phyloP scores from a whole-genome alignment of 768 basidiomycete genomes.

The Collybiopsis luxurians region DNA sequence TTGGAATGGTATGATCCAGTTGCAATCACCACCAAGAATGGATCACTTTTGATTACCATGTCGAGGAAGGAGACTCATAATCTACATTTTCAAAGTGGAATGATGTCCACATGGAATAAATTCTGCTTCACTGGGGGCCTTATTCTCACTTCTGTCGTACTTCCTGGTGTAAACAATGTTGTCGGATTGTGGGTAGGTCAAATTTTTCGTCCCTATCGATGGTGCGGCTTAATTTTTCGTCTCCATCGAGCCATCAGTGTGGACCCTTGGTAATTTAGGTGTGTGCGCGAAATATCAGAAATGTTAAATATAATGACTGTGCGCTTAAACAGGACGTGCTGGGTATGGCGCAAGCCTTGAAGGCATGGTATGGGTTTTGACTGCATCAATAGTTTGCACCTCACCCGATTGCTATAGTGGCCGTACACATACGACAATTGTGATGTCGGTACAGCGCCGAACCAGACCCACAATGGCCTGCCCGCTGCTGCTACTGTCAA shows the following conservation, averaged over 20 bases:
- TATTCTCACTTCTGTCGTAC: constrained; percentile 61
- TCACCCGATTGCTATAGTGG: too few relatives aligned
- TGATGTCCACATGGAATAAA: constrained; percentile 76
- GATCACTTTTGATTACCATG: constrained; percentile 75
- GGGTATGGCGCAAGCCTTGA: constrained; percentile 88
- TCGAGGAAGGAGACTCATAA: constrained; percentile 63
- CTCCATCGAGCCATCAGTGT: constrained; percentile 62
- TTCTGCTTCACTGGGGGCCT: constrained; percentile 93
- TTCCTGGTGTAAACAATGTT: constrained; percentile 68
- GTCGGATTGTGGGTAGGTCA: constrained; percentile 54
- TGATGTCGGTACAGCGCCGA: constrained; percentile 88
- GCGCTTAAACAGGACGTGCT: constrained; percentile 55
- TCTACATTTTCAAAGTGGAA: constrained; percentile 68
- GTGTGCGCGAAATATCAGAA: constrained; percentile 11
- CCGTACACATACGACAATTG: constrained; percentile 84
- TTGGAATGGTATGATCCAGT: constrained; percentile 90
- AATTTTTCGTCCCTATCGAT: too few relatives aligned
- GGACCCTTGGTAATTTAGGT: constrained; percentile 82
- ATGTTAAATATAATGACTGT: not conserved
- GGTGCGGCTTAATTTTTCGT: too few relatives aligned
- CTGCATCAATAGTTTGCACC: too few relatives aligned
- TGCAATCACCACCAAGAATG: constrained; percentile 70
- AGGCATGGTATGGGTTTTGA: constrained; percentile 33
- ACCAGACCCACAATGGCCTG: constrained; percentile 71
- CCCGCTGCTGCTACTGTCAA: constrained; percentile 59